These are phyloP conservation scores for Backusella liffmaniae DNA, from an alignment of 192 early-diverging fungal species.

Conservation along the genomic window DNA sequence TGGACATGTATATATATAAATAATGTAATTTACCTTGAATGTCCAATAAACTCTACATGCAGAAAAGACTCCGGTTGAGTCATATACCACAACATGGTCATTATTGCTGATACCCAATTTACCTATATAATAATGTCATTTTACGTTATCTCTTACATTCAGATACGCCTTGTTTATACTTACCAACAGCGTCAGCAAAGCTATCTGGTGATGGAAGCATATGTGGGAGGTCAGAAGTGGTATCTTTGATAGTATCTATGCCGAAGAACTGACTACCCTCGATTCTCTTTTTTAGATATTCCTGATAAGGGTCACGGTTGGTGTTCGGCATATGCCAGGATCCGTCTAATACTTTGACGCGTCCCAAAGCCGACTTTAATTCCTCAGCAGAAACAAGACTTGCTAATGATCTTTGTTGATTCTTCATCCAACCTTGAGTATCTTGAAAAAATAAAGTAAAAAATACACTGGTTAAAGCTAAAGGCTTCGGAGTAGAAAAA, in stretches of 20 bases:
- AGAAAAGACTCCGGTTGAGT: conserved; percentile 76
- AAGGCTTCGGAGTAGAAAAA: not conserved
- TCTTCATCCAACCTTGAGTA: not conserved
- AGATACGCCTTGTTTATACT: conserved; percentile 14
- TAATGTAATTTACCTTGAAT: conserved; percentile 60
- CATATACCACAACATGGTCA: conserved; percentile 92
- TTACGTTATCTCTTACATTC: not conserved
- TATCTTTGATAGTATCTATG: conserved; percentile 84
- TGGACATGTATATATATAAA: not conserved
- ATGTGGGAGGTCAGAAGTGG: conserved; percentile 72
- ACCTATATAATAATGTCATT: conserved; percentile 31
- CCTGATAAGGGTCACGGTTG: conserved; percentile 64
- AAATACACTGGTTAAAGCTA: not conserved
- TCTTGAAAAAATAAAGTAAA: not conserved
- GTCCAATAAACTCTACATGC: conserved; percentile 92
- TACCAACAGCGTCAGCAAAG: conserved; percentile 75
- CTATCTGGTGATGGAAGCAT: conserved; percentile 79
- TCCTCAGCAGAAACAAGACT: conserved; percentile 23
- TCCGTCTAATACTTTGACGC: conserved; percentile 81
- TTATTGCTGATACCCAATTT: conserved; percentile 72
- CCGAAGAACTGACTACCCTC: conserved; percentile 84
- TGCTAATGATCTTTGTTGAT: conserved; percentile 16
- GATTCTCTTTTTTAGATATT: conserved; percentile 63
- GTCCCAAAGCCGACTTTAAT: conserved; percentile 19
- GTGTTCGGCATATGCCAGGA: conserved; percentile 89